A percentile compares a stretch with the other conserved stretches of the same genome.
Evolutionary conservation across 148 eudicot species (phyloP).

Genomic region (Fagopyrum esculentum): DNA sequence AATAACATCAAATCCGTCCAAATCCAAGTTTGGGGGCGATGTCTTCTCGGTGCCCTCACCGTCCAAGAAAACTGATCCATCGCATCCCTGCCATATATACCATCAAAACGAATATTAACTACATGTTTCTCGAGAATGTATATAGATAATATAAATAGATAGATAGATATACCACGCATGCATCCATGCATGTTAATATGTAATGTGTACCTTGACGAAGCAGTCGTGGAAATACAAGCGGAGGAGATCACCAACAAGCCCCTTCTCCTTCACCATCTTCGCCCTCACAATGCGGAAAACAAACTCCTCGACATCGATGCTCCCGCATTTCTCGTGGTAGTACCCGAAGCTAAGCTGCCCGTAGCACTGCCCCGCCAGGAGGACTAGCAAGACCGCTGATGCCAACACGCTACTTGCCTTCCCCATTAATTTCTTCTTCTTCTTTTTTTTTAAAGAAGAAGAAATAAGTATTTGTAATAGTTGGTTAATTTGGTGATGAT

Average conservation of each 20-base stretch:
- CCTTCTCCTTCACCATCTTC: conserved; percentile 17
- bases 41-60: background rate
- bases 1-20: background rate
- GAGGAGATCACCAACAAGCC: conserved; percentile 33
- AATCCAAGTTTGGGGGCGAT: conserved; percentile 1
- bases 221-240: conserved; percentile 59
- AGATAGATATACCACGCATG: background rate
- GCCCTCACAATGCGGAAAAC: conserved; percentile 25
- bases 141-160: background rate
- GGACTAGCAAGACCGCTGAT: conserved; percentile 25
- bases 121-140: background rate
- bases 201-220: conserved; percentile 34
- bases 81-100: background rate
- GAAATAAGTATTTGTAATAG: too few relatives aligned
- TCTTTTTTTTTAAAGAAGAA: too few relatives aligned
- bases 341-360: conserved; percentile 31
- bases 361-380: conserved; percentile 28
- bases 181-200: too few relatives aligned
- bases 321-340: conserved; percentile 42
- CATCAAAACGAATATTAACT: background rate
- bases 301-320: conserved; percentile 32
- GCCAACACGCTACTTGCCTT: conserved; percentile 10
- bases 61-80: background rate
- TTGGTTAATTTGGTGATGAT: too few relatives aligned
- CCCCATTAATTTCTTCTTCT: background rate